Base-by-base conservation (phyloP, 495 filamentous ascomycete species). In the Bacidia gigantensis region DNA sequence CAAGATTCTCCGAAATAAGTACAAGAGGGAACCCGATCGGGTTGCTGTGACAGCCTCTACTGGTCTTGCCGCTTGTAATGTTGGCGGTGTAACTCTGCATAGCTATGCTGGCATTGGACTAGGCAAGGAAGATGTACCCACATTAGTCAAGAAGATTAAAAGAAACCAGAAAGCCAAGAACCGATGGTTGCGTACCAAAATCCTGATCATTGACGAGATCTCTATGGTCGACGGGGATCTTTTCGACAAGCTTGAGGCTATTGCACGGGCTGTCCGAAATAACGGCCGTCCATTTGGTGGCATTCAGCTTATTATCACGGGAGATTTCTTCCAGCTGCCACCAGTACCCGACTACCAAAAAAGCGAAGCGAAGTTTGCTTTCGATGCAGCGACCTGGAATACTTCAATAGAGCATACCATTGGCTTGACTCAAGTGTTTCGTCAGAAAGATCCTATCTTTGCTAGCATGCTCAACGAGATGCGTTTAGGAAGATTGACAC, bases 201-300 rank as follows among this genome's bases (percentile, higher is more conserved):
- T 86, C 17, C 76, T 98, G 26, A 72, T 98, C 48, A 76, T 98
- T 58, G 92, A 98, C 65, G 92, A 98, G 66, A 83, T 98, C 26
- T 97, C 92, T 11, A 98, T 98, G 92, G 88, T 98, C 10, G 93
- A 97, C 61, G 93, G 85, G 0, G 90, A 97, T 49, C 72, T 98
- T 0, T 97, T 97, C 55, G 92, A 98, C 66, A 98, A 97, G 67
- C 76, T 98, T 11, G 88, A 95, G 53, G 77, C 82, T 48, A 83
- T 98, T 59, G 90, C 87, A n/a, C 72, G 90, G 42, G 74, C 69
- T 1, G 70, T 83, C 7, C 77, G 87, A 43, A 95, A 88, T 59
- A 96, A 95, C 62, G 92, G 87, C 10, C 74, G 86, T 5, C 83
- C 93, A 0, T 98, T 95, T 69, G 92, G 92, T 48, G 92, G 93